Base-by-base conservation (phyloP, 2,329 filamentous ascomycete genomes). In the Botryotinia narcissicola region DNA sequence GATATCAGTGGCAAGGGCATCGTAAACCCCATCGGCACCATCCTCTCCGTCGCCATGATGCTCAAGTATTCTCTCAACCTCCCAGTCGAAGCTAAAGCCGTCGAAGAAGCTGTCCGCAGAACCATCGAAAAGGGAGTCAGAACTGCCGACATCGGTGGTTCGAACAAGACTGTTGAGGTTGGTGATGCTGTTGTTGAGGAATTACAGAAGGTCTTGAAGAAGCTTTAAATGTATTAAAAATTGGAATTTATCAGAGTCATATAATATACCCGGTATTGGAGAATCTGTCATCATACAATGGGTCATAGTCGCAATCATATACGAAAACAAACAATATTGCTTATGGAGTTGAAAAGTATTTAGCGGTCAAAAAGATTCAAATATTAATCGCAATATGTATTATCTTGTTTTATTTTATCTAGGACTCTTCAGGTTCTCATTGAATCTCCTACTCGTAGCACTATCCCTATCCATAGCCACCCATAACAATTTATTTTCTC, bases 21-120 rank as follows among this genome's bases (percentile, higher is more conserved):
- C 78, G 94, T 97, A 80, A 97, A 97, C 86, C 95, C 95, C 48
- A 87, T 98, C 75, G 95, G 95, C 69, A 95, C 94, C 72, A 94
- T 98, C 76, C 89, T 98, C 61, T 97, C 94, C 20, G 88, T 97
- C 22, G 94, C 94, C 80, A 97, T 98, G 94, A 93, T 99, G 91
- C 88, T 98, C 80, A 92, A 94, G 81, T 98, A 98, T 87, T 97
- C 94, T 22, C 89, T 98, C 74, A 90, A 90, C 80, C 89, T 95
- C 77, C 90, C 92, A 44, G 87, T 89, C 69, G 91, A 98, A 83
- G 92, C 95, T 48, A 87, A 89, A 75, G 89, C 91, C 68, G 89
- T 98, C 76, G 94, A 98, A 84, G 87, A 90, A 74, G 94, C 95
- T 5, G 94, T 97, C 69, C 88, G 89, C 81, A 89, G 87, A 72